Percentiles rank a stretch among this genome's conserved stretches.
These are phyloP conservation scores for Apiospora aurea DNA, from an alignment of 2,329 filamentous ascomycete species.

Conservation along the genomic window DNA sequence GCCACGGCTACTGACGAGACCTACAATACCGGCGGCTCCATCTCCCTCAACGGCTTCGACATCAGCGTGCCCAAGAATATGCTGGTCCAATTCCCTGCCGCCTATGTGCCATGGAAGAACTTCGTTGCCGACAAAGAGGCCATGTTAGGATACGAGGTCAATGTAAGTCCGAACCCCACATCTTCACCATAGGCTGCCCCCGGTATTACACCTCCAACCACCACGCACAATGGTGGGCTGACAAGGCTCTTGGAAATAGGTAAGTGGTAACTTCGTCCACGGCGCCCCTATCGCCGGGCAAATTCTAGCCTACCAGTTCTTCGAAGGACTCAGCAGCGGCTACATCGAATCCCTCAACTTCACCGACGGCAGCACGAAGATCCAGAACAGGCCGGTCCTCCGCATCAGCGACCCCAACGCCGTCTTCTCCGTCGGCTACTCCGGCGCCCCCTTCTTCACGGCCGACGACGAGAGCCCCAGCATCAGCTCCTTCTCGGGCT, in stretches of 20 bases:
- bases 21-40: constrained; percentile 54
- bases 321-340: constrained; percentile 45
- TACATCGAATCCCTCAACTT: constrained; percentile 45
- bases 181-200: too few relatives aligned
- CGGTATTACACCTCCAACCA: too few relatives aligned
- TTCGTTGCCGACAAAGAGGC: constrained; percentile 42
- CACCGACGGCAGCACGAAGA: constrained; percentile 43
- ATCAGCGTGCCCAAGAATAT: constrained; percentile 57
- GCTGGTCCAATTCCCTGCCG: constrained; percentile 55
- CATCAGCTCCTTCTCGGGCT: constrained; percentile 56
- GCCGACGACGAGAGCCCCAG: constrained; percentile 57
- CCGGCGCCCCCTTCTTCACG: constrained; percentile 49
- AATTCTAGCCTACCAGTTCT: constrained; percentile 44
- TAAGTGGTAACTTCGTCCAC: constrained; percentile 46
- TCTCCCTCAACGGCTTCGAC: constrained; percentile 52
- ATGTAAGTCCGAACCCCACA: constrained; percentile 34
- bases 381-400: constrained; percentile 41
- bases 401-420: constrained; percentile 55
- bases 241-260: constrained; percentile 33
- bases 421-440: constrained; percentile 49
- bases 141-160: constrained; percentile 45
- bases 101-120: constrained; percentile 52
- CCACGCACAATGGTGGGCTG: not conserved
- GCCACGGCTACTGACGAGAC: constrained; percentile 42
- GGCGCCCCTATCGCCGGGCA: constrained; percentile 44